Percentiles rank a stretch among this genome's conserved stretches.
These are phyloP conservation scores for Fragaria nilgerrensis DNA, from an alignment of 306 rosid genomes.

Conservation along the genomic window DNA sequence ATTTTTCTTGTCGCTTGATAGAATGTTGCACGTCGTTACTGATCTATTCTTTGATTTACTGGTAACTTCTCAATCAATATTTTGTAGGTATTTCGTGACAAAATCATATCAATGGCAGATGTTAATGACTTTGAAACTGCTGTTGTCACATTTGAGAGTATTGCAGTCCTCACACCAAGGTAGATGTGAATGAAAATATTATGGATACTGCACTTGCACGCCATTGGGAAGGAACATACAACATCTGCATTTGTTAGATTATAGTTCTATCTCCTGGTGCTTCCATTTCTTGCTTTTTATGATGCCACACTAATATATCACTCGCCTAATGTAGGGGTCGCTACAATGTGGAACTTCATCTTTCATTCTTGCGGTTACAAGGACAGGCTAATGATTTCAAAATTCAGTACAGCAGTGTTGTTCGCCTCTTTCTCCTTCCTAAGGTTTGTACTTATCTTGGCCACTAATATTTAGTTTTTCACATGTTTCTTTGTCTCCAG, in stretches of 20 bases:
- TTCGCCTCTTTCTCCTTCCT: conserved; percentile 95
- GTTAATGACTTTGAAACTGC: conserved; percentile 95
- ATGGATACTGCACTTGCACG: background rate
- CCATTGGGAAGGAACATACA: background rate
- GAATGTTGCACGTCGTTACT: background rate
- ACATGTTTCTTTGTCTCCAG: background rate
- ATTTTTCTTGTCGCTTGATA: conserved; percentile 10
- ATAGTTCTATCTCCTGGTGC: conserved; percentile 9
- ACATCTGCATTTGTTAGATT: conserved; percentile 4
- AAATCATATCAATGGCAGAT: conserved; percentile 92
- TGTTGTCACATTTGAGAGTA: conserved; percentile 95
- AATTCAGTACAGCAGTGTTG: conserved; percentile 96
- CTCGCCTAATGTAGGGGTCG: conserved; percentile 72
- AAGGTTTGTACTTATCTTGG: conserved; percentile 52
- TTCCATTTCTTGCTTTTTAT: background rate
- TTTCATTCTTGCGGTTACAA: conserved; percentile 89
- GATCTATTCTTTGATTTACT: conserved; percentile 22
- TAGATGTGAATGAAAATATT: conserved; percentile 22
- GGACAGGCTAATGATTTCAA: conserved; percentile 99
- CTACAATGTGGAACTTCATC: conserved; percentile 91
- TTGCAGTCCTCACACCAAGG: conserved; percentile 99
- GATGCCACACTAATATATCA: conserved; percentile 21
- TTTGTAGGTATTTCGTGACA: conserved; percentile 86
- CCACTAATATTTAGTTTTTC: conserved; percentile 8
- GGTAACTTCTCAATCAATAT: conserved; percentile 18